These are phyloP conservation scores for Amylocystis lapponica DNA, from an alignment of 768 basidiomycete genomes.

Conservation along the genomic window DNA sequence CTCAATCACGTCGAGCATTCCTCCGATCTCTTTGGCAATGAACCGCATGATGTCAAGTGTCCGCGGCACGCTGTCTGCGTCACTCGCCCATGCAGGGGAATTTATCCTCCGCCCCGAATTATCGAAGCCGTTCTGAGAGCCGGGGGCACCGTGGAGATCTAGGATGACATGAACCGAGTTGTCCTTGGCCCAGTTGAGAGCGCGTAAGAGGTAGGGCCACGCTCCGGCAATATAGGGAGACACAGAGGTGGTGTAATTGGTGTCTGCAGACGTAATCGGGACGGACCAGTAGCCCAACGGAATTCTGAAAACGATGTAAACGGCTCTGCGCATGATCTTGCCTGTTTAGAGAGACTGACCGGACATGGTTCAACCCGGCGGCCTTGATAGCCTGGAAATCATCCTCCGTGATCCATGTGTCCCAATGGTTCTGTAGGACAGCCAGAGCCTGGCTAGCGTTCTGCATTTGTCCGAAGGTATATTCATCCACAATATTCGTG, in stretches of 20 bases:
- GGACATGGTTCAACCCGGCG: constrained; percentile 68
- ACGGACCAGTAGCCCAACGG: constrained; percentile 78
- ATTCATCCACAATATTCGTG: constrained; percentile 52
- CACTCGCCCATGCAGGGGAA: constrained; percentile 49
- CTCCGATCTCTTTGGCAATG: constrained; percentile 47
- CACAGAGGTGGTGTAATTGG: constrained; percentile 37
- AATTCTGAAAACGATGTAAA: constrained; percentile 36
- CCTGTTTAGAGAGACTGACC: constrained; percentile 32
- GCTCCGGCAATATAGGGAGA: constrained; percentile 58
- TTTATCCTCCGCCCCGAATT: constrained; percentile 64
- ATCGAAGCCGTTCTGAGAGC: constrained; percentile 58
- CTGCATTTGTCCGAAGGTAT: constrained; percentile 51
- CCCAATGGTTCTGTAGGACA: constrained; percentile 50
- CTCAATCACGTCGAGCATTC: constrained; percentile 58
- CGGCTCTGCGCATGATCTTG: too few species aligned
- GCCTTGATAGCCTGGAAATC: constrained; percentile 61
- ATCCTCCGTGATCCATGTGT: constrained; percentile 63
- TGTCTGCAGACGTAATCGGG: constrained; percentile 52
- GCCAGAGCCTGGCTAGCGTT: constrained; percentile 36
- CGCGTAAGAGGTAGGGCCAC: constrained; percentile 60
- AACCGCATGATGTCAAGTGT: constrained; percentile 56
- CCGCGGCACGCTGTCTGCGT: constrained; percentile 38
- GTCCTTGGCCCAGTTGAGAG: constrained; percentile 57
- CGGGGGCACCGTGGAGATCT: constrained; percentile 73
- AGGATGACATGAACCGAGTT: constrained; percentile 64